Base-by-base conservation (phyloP, 2,329 filamentous ascomycete genomes). In the Malbranchea cinnamomea region DNA sequence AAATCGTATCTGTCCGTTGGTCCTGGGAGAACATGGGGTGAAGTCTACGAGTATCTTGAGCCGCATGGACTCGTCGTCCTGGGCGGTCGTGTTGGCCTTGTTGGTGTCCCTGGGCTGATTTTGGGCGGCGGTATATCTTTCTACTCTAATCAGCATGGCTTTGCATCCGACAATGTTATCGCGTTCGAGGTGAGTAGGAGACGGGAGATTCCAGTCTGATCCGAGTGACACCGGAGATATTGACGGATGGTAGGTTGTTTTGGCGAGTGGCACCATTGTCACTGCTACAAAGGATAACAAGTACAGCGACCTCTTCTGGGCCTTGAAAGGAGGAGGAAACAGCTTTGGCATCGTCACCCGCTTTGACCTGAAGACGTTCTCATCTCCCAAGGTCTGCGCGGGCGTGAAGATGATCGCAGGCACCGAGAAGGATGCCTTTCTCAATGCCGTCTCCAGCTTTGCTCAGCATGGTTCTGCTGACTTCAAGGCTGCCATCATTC, bases 301-400 rank as follows among this genome's bases (percentile, higher is more conserved):
- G 7, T 57, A 71, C 26, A 13, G 44, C 0, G 62, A 66, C 25
- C 48, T 67, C 2, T 67, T 64, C 45, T 67, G 60, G 61, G 59
- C 54, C 11, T 34, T 64, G 17, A 47, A 52, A 4, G 61, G 60
- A n/a, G 60, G 59, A 1, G 59, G 59, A 0, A 54, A 59, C 35
- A 61, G 57, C 31, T 63, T 39, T 27, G 39, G 39, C 15, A 44
- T 57, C 23, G 50, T 58, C 31, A 54, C 60, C 10, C 46, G 42
- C 6, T 56, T 57, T 34, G 53, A 59, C 13, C 42, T 65, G 9
- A 45, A 46, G 8, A 56, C 20, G 20, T 22, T 7, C 20, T 57
- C 0, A 50, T 54, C 26, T 44, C 49, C 1, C 52, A 45, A 5
- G 53, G 50, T 8, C 20, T 32, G 30, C 17, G 30, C 17, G 10